Conservation (phyloP, 1,139 yeast genomes). For the Geotrichum europaeum region DNA sequence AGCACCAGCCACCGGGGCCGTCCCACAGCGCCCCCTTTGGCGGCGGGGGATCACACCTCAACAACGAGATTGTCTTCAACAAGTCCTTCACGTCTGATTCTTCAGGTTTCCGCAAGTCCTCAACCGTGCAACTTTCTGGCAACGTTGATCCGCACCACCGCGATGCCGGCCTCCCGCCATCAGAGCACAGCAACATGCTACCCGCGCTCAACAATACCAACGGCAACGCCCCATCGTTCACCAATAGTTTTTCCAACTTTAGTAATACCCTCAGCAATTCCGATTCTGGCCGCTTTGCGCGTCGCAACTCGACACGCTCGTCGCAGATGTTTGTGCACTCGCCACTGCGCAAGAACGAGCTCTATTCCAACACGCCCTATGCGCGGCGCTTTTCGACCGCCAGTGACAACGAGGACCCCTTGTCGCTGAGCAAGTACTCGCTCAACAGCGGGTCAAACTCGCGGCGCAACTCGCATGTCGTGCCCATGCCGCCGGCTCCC, state of each 20-base stretch:
- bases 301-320: conserved; percentile 7
- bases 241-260: not conserved
- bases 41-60: conserved; percentile 4
- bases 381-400: conserved; percentile 13
- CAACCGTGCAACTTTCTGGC: conserved; percentile 21
- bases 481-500: conserved; percentile 19
- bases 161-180: conserved; percentile 2
- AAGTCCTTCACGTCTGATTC: conserved; percentile 30
- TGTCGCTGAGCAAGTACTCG: conserved; percentile 30
- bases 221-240: not conserved
- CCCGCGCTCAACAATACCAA: conserved; percentile 6
- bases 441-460: conserved; percentile 27
- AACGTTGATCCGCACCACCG: conserved; percentile 26
- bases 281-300: conserved; percentile 7
- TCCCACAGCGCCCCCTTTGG: conserved; percentile 12
- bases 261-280: conserved; percentile 7
- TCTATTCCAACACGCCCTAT: conserved; percentile 9
- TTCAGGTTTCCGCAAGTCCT: conserved; percentile 28
- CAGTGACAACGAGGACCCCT: conserved; percentile 32
- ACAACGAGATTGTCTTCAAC: conserved; percentile 25
- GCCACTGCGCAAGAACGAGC: conserved; percentile 10
- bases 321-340: conserved; percentile 12
- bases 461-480: conserved; percentile 28
- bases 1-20: conserved; percentile 12
- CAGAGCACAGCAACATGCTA: conserved; percentile 7